A percentile compares a stretch with the other conserved stretches of the same genome.
Conservation (phyloP, 495 filamentous ascomycete genomes). For the Trichocladium uniseriatum region DNA sequence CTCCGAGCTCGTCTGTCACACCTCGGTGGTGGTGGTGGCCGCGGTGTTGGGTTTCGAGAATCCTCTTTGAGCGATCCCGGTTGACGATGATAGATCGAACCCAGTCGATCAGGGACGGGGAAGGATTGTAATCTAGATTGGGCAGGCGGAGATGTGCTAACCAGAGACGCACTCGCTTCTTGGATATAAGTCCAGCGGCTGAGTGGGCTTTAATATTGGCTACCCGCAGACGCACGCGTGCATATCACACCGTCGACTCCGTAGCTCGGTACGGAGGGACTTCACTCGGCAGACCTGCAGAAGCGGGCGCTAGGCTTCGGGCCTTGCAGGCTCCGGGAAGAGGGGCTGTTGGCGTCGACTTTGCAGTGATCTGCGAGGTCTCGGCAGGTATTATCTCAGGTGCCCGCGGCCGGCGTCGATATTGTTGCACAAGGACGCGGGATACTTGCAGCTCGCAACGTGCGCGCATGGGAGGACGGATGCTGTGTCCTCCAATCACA, state of each 20-base stretch:
- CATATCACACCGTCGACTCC: slow-evolving; percentile 11
- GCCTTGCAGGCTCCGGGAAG: slow-evolving; percentile 7
- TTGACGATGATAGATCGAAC: background rate
- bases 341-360: background rate
- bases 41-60: background rate
- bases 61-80: background rate
- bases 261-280: background rate
- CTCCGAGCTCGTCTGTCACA: background rate
- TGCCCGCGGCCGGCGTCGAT: no score
- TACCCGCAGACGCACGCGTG: slow-evolving; percentile 8
- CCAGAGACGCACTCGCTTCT: no score
- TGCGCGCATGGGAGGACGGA: slow-evolving; percentile 17
- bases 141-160: background rate
- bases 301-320: slow-evolving; percentile 18
- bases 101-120: slow-evolving; percentile 15
- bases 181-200: slow-evolving; percentile 37
- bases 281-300: slow-evolving; percentile 13
- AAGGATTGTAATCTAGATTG: background rate
- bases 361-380: slow-evolving; percentile 5
- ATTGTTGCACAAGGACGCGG: background rate
- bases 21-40: no score
- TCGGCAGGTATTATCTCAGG: slow-evolving; percentile 4
- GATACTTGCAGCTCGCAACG: slow-evolving; percentile 16
- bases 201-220: slow-evolving; percentile 42
- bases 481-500: slow-evolving; percentile 13